Percentiles rank a stretch among this genome's conserved stretches.
Evolutionary conservation across 1,139 yeast genomes (phyloP).

Genomic region (Yamadazyma epiphylla): DNA sequence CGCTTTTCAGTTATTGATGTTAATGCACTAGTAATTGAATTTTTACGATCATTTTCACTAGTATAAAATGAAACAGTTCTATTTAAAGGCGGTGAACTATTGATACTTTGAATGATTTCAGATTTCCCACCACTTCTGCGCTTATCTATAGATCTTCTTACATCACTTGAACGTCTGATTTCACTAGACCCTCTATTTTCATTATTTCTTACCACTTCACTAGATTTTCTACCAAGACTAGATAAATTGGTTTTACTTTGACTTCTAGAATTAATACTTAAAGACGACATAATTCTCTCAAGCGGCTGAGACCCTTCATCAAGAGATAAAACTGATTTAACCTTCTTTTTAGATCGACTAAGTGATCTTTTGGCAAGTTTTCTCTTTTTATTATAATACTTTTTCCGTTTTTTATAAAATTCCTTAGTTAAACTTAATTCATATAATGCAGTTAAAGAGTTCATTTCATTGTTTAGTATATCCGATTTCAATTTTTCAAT

Average conservation of each 20-base stretch:
- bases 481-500: constrained; percentile 59
- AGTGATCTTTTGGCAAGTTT: constrained; percentile 40
- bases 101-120: constrained; percentile 4
- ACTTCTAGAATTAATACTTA: constrained; percentile 31
- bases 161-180: constrained; percentile 5
- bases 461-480: constrained; percentile 62
- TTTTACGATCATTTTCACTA: constrained; percentile 19
- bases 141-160: constrained; percentile 1
- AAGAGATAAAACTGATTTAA: constrained; percentile 39
- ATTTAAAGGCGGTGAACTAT: constrained; percentile 17
- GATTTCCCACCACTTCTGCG: constrained; percentile 2
- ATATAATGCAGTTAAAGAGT: constrained; percentile 83
- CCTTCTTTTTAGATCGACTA: constrained; percentile 48
- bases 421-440: constrained; percentile 68
- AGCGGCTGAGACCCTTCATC: constrained; percentile 30
- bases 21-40: constrained; percentile 11
- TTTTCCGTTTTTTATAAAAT: constrained; percentile 31
- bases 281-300: constrained; percentile 37
- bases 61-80: constrained; percentile 36
- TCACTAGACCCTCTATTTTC: no score
- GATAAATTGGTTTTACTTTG: constrained; percentile 16
- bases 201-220: constrained; percentile 6
- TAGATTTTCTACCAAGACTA: constrained; percentile 9
- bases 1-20: constrained; percentile 8
- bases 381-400: constrained; percentile 33